Percentiles rank a stretch among this genome's conserved stretches.
phyloP scores from a whole-genome alignment of 441 rosid species.

The Populus hybrid region DNA sequence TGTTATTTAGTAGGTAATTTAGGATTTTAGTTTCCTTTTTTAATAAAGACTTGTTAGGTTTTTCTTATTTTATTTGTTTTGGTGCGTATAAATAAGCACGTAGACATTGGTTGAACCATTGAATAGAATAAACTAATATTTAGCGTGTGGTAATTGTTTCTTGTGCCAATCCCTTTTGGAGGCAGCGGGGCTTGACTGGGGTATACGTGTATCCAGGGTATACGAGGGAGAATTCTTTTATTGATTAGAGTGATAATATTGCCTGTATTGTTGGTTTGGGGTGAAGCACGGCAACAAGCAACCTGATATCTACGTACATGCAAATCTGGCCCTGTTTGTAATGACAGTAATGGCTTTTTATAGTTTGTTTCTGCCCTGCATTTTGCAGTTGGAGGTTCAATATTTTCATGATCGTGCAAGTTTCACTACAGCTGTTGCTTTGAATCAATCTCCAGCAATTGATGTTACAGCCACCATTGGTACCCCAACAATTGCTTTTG shows the following conservation, averaged over 20 bases:
- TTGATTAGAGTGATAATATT: neutral
- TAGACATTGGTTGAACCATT: no score
- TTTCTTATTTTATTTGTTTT: no score
- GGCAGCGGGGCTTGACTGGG: no score
- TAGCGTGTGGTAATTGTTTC: no score
- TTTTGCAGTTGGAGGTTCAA: constrained; percentile 74
- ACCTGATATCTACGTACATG: neutral
- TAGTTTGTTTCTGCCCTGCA: constrained; percentile 9
- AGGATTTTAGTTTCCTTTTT: no score
- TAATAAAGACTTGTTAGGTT: no score
- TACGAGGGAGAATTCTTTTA: no score
- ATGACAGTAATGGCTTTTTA: neutral
- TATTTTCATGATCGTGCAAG: constrained; percentile 85
- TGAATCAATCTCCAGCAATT: constrained; percentile 67
- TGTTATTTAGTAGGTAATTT: no score
- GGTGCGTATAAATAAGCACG: no score
- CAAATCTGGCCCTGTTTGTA: neutral
- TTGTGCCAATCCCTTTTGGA: no score
- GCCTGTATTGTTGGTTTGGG: neutral
- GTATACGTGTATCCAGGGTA: no score
- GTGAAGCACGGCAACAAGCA: neutral
- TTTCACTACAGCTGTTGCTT: constrained; percentile 55
- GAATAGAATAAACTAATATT: no score
- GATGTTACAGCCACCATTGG: constrained; percentile 86
- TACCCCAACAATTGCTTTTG: constrained; percentile 74